These are phyloP conservation scores for Rhodotorula kratochvilovae DNA, from an alignment of 768 basidiomycete species.

Conservation along the genomic window DNA sequence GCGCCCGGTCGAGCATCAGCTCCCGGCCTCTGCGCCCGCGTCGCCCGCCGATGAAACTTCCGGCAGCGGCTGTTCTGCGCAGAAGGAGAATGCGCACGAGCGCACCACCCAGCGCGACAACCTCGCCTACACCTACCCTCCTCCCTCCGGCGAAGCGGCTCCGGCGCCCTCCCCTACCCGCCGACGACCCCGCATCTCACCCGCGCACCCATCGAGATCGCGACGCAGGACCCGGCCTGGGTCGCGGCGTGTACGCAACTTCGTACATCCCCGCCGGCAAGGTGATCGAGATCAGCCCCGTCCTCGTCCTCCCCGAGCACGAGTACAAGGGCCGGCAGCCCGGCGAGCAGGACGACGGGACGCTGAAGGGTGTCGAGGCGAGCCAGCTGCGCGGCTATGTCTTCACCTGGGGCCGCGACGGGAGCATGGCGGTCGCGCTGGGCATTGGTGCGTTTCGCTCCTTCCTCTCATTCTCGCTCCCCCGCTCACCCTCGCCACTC, in stretches of 20 bases:
- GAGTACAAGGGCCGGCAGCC: slow-evolving; percentile 57
- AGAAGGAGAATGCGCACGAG: neutral
- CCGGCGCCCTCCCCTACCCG: slow-evolving; percentile 24
- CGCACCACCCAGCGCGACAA: neutral
- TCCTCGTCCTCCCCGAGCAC: slow-evolving; percentile 64
- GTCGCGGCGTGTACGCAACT: slow-evolving; percentile 54
- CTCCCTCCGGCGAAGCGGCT: slow-evolving; percentile 3
- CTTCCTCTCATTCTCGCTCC: too few species aligned
- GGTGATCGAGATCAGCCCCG: slow-evolving; percentile 77
- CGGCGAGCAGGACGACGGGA: slow-evolving; percentile 34
- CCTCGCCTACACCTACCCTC: slow-evolving; percentile 33
- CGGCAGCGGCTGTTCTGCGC: neutral
- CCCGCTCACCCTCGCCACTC: neutral
- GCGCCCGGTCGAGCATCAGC: slow-evolving; percentile 9
- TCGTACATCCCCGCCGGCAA: slow-evolving; percentile 59
- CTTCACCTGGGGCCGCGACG: slow-evolving; percentile 64
- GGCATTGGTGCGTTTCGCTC: slow-evolving; percentile 61
- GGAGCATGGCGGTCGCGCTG: slow-evolving; percentile 66
- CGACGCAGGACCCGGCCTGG: slow-evolving; percentile 42
- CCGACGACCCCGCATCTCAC: slow-evolving; percentile 42
- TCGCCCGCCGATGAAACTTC: neutral
- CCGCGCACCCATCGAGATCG: slow-evolving; percentile 45
- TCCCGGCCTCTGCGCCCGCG: neutral
- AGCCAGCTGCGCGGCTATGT: slow-evolving; percentile 71
- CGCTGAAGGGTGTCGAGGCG: slow-evolving; percentile 52